Percentiles rank a stretch among this genome's conserved stretches.
phyloP scores from a whole-genome alignment of 148 eudicot genomes.

The Dysphania ambrosioides region DNA sequence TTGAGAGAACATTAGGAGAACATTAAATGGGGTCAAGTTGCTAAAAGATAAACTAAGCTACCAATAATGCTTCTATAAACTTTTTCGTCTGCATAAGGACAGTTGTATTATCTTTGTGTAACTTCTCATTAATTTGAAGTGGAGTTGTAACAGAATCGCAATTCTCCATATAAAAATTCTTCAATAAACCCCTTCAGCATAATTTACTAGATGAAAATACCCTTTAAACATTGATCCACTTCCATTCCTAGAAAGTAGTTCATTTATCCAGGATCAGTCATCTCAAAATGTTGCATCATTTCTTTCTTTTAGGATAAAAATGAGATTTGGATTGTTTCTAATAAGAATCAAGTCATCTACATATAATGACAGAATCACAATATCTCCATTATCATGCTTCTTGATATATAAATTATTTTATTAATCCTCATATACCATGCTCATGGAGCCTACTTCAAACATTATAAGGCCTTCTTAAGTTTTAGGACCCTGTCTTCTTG shows the following conservation, averaged over 20 bases:
- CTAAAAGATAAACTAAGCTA: conserved; percentile 17
- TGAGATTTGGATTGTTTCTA: not conserved
- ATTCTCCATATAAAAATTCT: conserved; percentile 3
- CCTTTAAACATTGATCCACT: conserved; percentile 13
- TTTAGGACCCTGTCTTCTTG: not conserved
- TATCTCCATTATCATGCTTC: not conserved
- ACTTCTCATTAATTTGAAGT: conserved; percentile 8
- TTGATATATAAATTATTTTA: conserved; percentile 21
- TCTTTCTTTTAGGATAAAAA: conserved; percentile 15
- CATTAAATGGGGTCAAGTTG: conserved; percentile 9
- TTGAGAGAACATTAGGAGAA: not conserved
- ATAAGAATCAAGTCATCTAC: conserved; percentile 25
- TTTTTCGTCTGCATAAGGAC: conserved; percentile 10
- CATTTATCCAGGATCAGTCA: conserved; percentile 23
- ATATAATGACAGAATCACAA: conserved; percentile 22
- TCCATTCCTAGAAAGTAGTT: conserved; percentile 23
- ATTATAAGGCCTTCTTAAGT: conserved; percentile 14
- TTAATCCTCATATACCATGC: conserved; percentile 17
- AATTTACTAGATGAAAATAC: conserved; percentile 21
- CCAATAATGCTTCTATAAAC: conserved; percentile 22
- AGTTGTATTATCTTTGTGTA: conserved; percentile 8
- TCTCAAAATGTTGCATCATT: conserved; percentile 25
- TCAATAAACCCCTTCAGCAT: conserved; percentile 8
- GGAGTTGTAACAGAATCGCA: conserved; percentile 22
- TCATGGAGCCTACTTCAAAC: conserved; percentile 18